These are phyloP conservation scores for Themeda triandra DNA, from an alignment of 176 grass and related monocot species.

Conservation along the genomic window DNA sequence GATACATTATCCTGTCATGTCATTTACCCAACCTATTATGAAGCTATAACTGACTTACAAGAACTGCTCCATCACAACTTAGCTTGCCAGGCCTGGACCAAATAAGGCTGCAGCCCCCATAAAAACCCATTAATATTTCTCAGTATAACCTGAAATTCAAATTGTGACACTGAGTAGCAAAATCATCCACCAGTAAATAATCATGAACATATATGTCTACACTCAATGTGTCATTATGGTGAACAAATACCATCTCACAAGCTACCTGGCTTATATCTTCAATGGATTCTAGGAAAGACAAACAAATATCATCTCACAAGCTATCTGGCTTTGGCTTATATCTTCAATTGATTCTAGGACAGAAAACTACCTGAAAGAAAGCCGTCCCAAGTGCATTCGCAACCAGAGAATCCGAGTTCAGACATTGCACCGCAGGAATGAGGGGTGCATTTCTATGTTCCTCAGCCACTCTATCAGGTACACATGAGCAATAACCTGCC, in stretches of 20 bases:
- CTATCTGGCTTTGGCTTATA: too few relatives aligned
- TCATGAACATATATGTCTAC: neutral
- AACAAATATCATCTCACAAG: neutral
- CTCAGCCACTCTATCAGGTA: slow-evolving; percentile 11
- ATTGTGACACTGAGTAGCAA: neutral
- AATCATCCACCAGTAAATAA: neutral
- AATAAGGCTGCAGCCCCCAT: neutral
- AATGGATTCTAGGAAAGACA: too few relatives aligned
- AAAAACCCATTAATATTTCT: neutral
- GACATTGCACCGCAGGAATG: slow-evolving; percentile 26
- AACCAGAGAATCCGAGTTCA: slow-evolving; percentile 28
- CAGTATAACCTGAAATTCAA: slow-evolving; percentile 23
- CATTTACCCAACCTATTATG: neutral
- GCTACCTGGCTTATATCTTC: too few relatives aligned
- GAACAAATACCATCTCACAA: neutral
- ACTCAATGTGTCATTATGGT: neutral
- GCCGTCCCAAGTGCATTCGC: slow-evolving; percentile 28
- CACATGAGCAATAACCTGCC: slow-evolving; percentile 8
- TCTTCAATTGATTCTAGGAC: neutral
- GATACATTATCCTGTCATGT: neutral
- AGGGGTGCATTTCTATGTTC: slow-evolving; percentile 45
- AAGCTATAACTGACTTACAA: neutral
- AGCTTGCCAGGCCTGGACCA: neutral
- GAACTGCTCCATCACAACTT: neutral
- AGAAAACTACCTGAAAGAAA: slow-evolving; percentile 47